Evolutionary conservation across 2,329 filamentous ascomycete species (phyloP), one percentile per base, ranked within the genome.

Genomic region (Beauveria pseudobassiana): DNA sequence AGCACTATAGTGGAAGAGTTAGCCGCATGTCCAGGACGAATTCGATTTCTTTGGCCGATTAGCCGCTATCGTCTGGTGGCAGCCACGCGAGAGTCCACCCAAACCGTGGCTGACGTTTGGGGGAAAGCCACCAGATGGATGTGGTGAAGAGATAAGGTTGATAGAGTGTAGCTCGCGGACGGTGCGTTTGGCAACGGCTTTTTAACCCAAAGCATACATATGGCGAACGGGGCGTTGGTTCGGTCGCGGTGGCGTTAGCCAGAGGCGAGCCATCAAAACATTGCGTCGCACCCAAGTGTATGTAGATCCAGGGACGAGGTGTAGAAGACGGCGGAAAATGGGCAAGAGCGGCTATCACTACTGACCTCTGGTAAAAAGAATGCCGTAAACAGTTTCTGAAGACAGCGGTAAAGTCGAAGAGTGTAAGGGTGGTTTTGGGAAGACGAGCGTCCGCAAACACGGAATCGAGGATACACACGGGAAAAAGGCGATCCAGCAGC

Each of bases 311-410:
- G 56, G 22, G 28, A 20, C 51, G 45, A 38, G 30, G 22, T 50
- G 42, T 12, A 40, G 16, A 38, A 28, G 20, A 24, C 55, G 55
- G n/a, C 16, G 30, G 5, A 18, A 42, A 61, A 53, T 16, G 5
- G 46, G 18, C 10, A 26, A 43, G 3, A 42, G 7, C 5, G 45
- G n/a, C 10, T 8, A 7, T 12, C 34, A 40, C 14, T 20, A 62
- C 63, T 61, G 9, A 64, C 63, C 63, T 64, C 63, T 59, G 55
- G 59, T 61, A 65, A 63, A 64, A 65, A 57, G 61, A 61, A 64
- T 64, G 52, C 52, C 52, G 45, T 59, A 54, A 50, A 62, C 5
- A 22, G 43, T 34, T 38, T 49, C 52, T 49, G 22, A 20, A 40
- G 18, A 16, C 34, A 24, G 18, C 3, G 53, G 59, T 59, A 62